Base-by-base conservation (phyloP, 2,329 filamentous ascomycete genomes). In the Paramyrothecium sp. region DNA sequence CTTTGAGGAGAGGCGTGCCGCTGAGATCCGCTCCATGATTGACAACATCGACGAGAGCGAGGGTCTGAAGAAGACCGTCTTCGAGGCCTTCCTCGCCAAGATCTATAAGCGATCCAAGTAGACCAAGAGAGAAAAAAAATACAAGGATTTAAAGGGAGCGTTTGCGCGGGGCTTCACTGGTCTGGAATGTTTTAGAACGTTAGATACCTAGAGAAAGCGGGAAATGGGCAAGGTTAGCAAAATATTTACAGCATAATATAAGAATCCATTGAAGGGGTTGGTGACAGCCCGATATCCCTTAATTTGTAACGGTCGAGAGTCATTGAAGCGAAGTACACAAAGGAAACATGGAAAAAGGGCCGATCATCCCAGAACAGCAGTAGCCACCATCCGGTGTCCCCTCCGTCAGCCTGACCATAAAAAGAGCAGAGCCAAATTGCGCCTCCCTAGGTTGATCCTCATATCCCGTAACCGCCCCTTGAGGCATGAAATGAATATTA, bases 31-130 rank as follows among this genome's bases (percentile, higher is more conserved):
- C 67, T 75, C 81, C 58, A 84, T 89, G 81, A 97, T 99, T 68
- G 83, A 81, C 21, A 78, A 87, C 59, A 80, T 98, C 54, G 92
- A 99, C 69, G 93, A 97, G 83, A 88, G 83, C 60, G 85, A 90
- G 63, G 95, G 95, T 17, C 78, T 99, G 69, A 97, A 96, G 84
- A 95, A 91, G 84, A 84, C 82, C 58, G 85, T 98, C 46, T 97
- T 98, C 65, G 89, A 96, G 67, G 84, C 85, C 49, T 99, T 98
- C 83, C 81, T 99, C 63, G 81, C 82, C 75, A 99, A 99, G 85
- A 98, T 99, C 72, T 98, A 98, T 85, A 97, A 97, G 87, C 85
- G 95, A 71, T 95, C 86, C 84, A 98, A 97, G 79, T 98, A 90
- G 75, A 44, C 13, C 26, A 30, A 10, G 56, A 47, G 7, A 41